These are phyloP conservation scores for Colletotrichum gloeosporioides DNA, from an alignment of 2,329 filamentous ascomycete genomes.

Conservation along the genomic window DNA sequence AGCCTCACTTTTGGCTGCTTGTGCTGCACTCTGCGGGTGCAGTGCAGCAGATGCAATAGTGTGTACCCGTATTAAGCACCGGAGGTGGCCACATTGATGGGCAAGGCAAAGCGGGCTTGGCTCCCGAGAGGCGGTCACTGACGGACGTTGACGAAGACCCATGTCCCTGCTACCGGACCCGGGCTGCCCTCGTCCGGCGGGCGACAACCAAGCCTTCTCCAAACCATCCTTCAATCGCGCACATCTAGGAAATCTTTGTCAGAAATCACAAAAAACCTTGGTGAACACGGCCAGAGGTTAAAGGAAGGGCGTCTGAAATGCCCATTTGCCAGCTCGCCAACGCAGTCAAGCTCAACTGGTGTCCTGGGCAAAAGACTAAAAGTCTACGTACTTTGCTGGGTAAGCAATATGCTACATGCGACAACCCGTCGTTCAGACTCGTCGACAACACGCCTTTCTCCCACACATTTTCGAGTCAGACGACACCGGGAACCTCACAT, in stretches of 20 bases:
- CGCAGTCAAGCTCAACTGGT: background rate
- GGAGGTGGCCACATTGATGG: background rate
- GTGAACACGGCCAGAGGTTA: background rate
- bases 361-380: background rate
- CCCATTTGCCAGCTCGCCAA: background rate
- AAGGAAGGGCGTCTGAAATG: background rate
- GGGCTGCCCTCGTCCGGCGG: background rate
- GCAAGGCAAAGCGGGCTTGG: background rate
- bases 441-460: background rate
- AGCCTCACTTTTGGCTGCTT: background rate
- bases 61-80: background rate
- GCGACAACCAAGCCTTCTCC: background rate
- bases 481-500: background rate
- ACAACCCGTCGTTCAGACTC: background rate
- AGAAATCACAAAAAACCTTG: constrained; percentile 16
- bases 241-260: constrained; percentile 7
- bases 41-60: background rate
- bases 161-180: constrained; percentile 12
- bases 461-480: background rate
- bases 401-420: background rate
- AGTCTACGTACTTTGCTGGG: background rate
- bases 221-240: background rate
- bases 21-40: background rate
- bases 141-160: constrained; percentile 5
- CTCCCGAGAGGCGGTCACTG: background rate